These are phyloP conservation scores for Ascomycota sp. DNA, from an alignment of 2,329 filamentous ascomycete species.

Conservation along the genomic window DNA sequence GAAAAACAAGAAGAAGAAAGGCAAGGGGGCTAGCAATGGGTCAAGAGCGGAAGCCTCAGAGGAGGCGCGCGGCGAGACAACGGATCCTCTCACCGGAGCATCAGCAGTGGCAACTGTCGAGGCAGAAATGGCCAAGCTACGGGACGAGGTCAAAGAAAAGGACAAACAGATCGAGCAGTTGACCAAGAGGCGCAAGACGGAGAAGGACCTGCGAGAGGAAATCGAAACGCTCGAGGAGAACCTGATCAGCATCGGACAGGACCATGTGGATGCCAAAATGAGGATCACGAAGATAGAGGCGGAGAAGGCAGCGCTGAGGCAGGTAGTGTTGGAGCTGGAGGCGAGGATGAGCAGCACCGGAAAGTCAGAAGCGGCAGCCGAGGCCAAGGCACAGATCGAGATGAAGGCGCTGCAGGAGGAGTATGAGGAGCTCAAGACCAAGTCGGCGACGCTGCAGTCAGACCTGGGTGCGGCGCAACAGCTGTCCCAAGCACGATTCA, in stretches of 20 bases:
- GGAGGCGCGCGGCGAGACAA: conserved; percentile 12
- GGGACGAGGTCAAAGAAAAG: conserved; percentile 36
- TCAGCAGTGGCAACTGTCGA: conserved; percentile 18
- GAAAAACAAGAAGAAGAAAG: conserved; percentile 82
- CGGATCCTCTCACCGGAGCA: conserved; percentile 5
- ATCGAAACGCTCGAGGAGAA: conserved; percentile 67
- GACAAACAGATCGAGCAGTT: conserved; percentile 52
- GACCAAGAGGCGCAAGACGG: conserved; percentile 45
- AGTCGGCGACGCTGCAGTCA: conserved; percentile 47
- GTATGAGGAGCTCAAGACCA: conserved; percentile 46
- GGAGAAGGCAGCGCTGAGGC: conserved; percentile 44
- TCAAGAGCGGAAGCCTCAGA: conserved; percentile 9
- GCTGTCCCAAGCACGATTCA: conserved; percentile 68
- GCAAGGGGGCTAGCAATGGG: conserved; percentile 30
- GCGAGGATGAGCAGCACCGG: conserved; percentile 42
- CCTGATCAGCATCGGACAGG: conserved; percentile 54
- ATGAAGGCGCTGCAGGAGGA: conserved; percentile 31
- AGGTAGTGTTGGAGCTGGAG: conserved; percentile 42
- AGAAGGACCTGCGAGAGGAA: conserved; percentile 64
- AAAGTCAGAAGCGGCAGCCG: conserved; percentile 18
- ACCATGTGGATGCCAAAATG: conserved; percentile 66
- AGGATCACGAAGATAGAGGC: conserved; percentile 45
- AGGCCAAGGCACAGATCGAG: conserved; percentile 35
- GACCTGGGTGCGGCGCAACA: conserved; percentile 73
- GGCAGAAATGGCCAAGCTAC: conserved; percentile 26